Conservation (phyloP, 2,329 filamentous ascomycete species). For the Acrodontium crateriforme region DNA sequence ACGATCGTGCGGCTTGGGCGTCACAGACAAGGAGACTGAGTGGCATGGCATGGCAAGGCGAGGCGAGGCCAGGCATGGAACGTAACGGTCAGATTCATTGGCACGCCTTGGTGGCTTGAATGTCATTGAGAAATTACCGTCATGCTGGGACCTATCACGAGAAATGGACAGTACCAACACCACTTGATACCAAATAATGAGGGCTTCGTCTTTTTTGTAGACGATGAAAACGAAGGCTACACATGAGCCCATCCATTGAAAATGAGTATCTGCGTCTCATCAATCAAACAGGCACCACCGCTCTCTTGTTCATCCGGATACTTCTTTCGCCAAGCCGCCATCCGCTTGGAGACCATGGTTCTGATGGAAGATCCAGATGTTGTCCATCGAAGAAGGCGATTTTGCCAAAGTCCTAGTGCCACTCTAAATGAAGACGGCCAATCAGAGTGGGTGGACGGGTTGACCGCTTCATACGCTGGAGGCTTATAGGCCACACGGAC, state of each 20-base stretch:
- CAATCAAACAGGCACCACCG: conserved; percentile 22
- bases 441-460: conserved; percentile 2
- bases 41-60: background rate
- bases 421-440: conserved; percentile 8
- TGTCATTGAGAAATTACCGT: background rate
- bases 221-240: no score
- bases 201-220: no score
- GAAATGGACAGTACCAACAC: no score
- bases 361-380: background rate
- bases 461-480: conserved; percentile 15
- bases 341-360: background rate
- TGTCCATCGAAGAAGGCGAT: conserved; percentile 8
- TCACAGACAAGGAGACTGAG: background rate
- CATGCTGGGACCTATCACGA: no score
- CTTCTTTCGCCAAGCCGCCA: conserved; percentile 5
- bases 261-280: conserved; percentile 27
- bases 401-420: conserved; percentile 13
- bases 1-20: conserved; percentile 1
- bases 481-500: conserved; percentile 52
- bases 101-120: background rate
- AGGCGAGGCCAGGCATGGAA: no score
- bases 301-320: conserved; percentile 10
- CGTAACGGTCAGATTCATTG: background rate
- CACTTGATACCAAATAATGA: no score
- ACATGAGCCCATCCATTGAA: conserved; percentile 25